Evolutionary conservation across 1,139 yeast genomes (phyloP), one percentile per base, ranked within the genome.

Genomic region (Geotrichum candidum): DNA sequence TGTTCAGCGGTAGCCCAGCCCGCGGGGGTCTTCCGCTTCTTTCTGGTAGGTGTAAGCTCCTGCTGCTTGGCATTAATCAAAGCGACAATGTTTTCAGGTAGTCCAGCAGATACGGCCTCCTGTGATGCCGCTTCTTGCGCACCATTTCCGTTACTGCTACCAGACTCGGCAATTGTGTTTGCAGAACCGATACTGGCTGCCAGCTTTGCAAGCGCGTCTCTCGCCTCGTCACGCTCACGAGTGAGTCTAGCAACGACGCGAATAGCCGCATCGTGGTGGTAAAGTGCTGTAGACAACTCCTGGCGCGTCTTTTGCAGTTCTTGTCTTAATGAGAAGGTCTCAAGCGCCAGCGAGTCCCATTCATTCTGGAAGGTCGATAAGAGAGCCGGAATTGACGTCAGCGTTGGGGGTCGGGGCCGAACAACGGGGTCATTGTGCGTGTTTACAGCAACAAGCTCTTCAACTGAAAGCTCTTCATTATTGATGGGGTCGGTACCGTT

Each of bases 201-300:
- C 15, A 82, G 73, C 63, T 84, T 77, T 59, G 82, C 81, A 64
- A 89, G 76, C 1, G 90, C 89, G 6, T 71, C 72, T 60, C 80
- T 78, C 1, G 90, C 87, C 61, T 87, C 92, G 68, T 90, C 96
- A 54, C 95, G 75, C 68, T 90, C 96, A 62, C 80, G 79, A 10
- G 86, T 78, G 1, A 91, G 84, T 53, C 81, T 80, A 0, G 96
- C 86, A 0, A 95, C 96, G 2, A 92, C 97, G 61, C 91, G 78
- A 2, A 88, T 85, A 0, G 97, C 96, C 0, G 98, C 97, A 72
- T 92, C 98, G 67, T 88, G 88, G 67, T 86, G 88, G 70, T 90
- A 91, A 51, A 91, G 76, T 0, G 96, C 87, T 3, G 88, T 76
- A 53, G 95, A 86, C 62, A 92, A 75, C 69, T 90, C 95, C 68